Conservation (phyloP, 176 grass and related monocot species). For the Miscanthus lutarioriparius region DNA sequence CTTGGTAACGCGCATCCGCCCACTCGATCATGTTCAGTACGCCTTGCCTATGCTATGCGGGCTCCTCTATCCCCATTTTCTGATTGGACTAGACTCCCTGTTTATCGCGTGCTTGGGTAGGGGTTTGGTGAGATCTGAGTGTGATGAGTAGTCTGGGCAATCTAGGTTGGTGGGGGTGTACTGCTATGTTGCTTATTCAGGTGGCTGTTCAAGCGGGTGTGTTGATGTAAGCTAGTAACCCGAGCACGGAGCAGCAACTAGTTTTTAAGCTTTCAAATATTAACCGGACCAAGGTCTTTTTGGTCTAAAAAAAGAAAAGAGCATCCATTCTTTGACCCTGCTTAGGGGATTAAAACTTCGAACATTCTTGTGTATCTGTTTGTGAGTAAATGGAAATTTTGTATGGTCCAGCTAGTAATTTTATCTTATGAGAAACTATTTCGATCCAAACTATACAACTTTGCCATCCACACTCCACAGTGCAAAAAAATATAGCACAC, state of each 20-base stretch:
- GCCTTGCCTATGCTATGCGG: no score
- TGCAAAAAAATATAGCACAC: neutral
- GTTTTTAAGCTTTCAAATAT: neutral
- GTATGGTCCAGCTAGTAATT: neutral
- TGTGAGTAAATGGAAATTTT: neutral
- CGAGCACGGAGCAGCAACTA: neutral
- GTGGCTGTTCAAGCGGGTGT: neutral
- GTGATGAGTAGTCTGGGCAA: neutral
- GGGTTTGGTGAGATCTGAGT: neutral
- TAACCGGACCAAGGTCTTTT: neutral
- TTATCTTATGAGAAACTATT: neutral
- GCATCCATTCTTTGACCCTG: neutral
- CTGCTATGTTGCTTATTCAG: neutral
- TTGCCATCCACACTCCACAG: neutral
- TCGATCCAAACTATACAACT: neutral
- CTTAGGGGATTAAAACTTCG: neutral
- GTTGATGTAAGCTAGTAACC: neutral
- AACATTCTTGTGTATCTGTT: neutral
- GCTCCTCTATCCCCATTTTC: neutral
- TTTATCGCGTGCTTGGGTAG: neutral
- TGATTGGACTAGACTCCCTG: neutral
- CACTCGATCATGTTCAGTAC: neutral
- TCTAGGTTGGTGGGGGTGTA: neutral
- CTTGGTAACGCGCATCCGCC: slow-evolving; percentile 7
- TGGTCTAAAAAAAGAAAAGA: neutral